A percentile compares a stretch with the other conserved stretches of the same genome.
Evolutionary conservation across 179 eudicot genomes (phyloP).

Genomic region (Spinacia oleracea): DNA sequence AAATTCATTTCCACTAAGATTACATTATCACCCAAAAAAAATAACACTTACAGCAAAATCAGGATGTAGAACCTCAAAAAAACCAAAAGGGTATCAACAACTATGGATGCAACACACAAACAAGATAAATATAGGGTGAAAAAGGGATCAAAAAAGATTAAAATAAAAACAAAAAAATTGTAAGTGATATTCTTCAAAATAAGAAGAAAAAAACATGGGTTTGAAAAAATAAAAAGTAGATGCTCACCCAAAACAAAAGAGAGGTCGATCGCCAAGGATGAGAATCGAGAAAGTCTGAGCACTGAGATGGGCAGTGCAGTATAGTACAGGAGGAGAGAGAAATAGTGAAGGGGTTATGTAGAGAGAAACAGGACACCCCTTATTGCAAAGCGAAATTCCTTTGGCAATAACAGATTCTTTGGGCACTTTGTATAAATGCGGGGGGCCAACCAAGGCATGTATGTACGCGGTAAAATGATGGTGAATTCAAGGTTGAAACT

Average conservation of each 20-base stretch:
- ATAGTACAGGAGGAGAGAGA: constrained; percentile 1
- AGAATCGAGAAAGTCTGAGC: constrained; percentile 9
- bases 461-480: constrained; percentile 23
- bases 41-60: constrained; percentile 6
- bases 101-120: constrained; percentile 10
- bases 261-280: constrained; percentile 4
- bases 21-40: constrained; percentile 7
- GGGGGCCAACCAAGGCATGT: constrained; percentile 7
- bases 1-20: not conserved
- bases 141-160: not conserved
- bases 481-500: not conserved
- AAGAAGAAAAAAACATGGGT: constrained; percentile 13
- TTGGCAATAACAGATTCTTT: constrained; percentile 27
- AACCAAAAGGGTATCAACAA: constrained; percentile 30
- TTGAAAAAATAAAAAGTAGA: constrained; percentile 21
- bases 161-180: no score
- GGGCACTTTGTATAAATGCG: constrained; percentile 20
- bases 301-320: not conserved
- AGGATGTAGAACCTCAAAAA: constrained; percentile 22
- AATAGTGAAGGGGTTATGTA: constrained; percentile 25
- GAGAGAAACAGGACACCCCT: not conserved
- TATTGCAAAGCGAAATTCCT: not conserved
- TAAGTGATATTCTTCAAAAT: constrained; percentile 14
- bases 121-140: constrained; percentile 5
- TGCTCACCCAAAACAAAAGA: constrained; percentile 29